Conservation (phyloP, 2,329 filamentous ascomycete species). For the Alternaria hordeiaustralica region DNA sequence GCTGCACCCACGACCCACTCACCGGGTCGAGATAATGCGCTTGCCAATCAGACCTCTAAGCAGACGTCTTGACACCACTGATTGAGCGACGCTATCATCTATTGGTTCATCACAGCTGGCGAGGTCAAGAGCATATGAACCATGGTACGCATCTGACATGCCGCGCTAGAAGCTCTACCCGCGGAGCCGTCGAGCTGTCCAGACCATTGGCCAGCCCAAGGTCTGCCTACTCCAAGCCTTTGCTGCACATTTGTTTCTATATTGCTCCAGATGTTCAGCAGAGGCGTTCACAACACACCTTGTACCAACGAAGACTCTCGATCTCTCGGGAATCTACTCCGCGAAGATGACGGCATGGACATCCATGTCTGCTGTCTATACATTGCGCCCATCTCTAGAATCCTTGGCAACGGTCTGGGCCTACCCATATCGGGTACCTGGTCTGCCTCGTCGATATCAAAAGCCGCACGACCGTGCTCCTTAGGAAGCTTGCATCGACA, state of each 20-base stretch:
- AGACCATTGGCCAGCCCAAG: background rate
- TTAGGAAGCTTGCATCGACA: conserved; percentile 6
- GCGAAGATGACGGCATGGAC: conserved; percentile 26
- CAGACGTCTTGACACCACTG: background rate
- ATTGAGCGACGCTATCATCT: background rate
- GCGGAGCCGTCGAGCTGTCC: background rate
- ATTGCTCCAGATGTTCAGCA: background rate
- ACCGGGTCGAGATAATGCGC: background rate
- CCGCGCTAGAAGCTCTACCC: conserved; percentile 1
- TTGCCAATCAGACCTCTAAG: background rate
- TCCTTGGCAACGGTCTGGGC: conserved; percentile 38
- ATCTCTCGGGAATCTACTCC: background rate
- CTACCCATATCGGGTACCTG: conserved; percentile 3
- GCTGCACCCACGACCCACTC: conserved; percentile 6
- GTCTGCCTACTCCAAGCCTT: background rate
- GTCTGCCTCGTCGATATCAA: conserved; percentile 7
- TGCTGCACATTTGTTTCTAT: background rate
- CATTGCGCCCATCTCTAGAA: conserved; percentile 15
- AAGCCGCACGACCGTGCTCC: conserved; percentile 3
- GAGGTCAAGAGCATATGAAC: conserved; percentile 1
- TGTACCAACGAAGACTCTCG: background rate
- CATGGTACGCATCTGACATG: background rate
- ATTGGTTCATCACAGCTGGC: background rate
- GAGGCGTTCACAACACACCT: background rate
- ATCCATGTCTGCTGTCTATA: conserved; percentile 3